Base-by-base conservation (phyloP, 2,329 filamentous ascomycete genomes). In the Stagonosporopsis tanaceti region DNA sequence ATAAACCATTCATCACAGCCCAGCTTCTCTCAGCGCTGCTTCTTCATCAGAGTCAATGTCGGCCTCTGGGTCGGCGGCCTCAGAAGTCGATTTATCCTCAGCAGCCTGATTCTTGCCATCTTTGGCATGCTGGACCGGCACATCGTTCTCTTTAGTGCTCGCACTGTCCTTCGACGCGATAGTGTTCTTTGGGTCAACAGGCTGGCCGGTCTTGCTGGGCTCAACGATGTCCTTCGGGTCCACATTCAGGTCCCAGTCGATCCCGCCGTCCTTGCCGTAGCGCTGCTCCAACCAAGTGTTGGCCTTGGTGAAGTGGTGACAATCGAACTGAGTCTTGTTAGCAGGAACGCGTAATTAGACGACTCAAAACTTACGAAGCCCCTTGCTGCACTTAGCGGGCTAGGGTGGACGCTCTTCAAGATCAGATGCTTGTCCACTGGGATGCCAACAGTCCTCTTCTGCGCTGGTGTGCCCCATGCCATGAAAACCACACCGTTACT, bases 381-480 rank as follows among this genome's bases (percentile, higher is more conserved):
- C 51, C 86, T 84, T 14, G 82, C 79, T 4, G 94, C 95, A 78
- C 92, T 96, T 64, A 97, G 77, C n/a, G 95, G 95, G 76, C 92
- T 97, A 0, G 95, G 95, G 78, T 99, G 95, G 47, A 93, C 93
- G 69, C 88, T 90, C 78, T 90, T 88, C 63, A 99, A 81, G 35
- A 99, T 91, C 42, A 92, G 83, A 79, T 99, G 94, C 68, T 84
- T 88, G 63, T 85, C 82, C 47, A 78, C 81, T 71, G 95, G 89
- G 50, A 98, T 83, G 65, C 87, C 89, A 39, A 84, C 79, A 22
- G 96, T 91, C 53, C 93, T 82, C 79, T 92, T 90, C 53, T 88
- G 90, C 0, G 95, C 95, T 1, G 92, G 91, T 6, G 82, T 87
- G 15, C 95, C 95, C 95, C 95, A 99, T 0, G 94, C 94, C 76